Evolutionary conservation across 176 grass and related monocot species (phyloP).

Genomic region (Echinochloa phyllopogon): DNA sequence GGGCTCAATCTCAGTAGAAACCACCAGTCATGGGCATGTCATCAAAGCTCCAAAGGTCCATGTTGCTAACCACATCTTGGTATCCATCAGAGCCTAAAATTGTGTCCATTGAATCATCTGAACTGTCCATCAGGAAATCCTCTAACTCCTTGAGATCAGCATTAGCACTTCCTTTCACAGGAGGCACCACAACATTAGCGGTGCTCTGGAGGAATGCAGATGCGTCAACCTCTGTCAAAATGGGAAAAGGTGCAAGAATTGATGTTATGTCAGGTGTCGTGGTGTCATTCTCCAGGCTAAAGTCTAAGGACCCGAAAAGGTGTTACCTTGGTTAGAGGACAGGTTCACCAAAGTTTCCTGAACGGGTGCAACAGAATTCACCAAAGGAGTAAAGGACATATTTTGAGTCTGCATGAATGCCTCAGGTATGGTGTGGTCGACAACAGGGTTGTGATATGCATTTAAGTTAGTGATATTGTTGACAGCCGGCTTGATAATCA

Average conservation of each 20-base stretch:
- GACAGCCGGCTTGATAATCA: background rate
- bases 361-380: conserved; percentile 24
- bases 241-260: conserved; percentile 32
- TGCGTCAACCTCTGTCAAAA: conserved; percentile 34
- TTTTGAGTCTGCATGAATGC: conserved; percentile 41
- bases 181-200: background rate
- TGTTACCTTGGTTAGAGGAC: conserved; percentile 76
- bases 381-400: conserved; percentile 28
- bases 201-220: conserved; percentile 39
- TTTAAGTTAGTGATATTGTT: conserved; percentile 36
- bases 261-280: conserved; percentile 56
- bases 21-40: conserved; percentile 51
- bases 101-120: conserved; percentile 55
- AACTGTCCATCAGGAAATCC: conserved; percentile 62
- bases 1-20: conserved; percentile 35
- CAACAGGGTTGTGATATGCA: conserved; percentile 36
- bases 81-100: conserved; percentile 53
- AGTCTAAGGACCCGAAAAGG: conserved; percentile 51
- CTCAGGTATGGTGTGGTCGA: conserved; percentile 36
- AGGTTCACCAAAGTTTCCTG: conserved; percentile 49
- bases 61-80: conserved; percentile 48
- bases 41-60: conserved; percentile 86
- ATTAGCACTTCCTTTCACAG: conserved; percentile 16
- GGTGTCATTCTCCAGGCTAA: conserved; percentile 40
- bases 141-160: conserved; percentile 53